phyloP scores from a whole-genome alignment of 2,329 filamentous ascomycete genomes.

The Magnaporthiopsis rhizophila region DNA sequence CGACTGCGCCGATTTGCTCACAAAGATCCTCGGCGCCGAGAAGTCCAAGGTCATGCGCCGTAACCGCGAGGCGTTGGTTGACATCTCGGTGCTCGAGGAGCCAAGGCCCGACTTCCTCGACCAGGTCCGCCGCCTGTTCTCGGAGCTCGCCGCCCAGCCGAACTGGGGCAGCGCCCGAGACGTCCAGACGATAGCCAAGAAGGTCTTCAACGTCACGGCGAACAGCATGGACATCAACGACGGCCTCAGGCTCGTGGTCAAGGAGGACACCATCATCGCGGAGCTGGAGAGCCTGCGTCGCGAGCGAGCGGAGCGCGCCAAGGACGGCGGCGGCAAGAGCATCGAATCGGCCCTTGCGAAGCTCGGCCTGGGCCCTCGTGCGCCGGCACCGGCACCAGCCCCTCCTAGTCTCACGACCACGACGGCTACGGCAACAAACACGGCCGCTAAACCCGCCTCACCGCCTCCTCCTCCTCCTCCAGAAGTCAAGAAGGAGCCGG shows the following conservation, averaged over 20 bases:
- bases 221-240: slow-evolving; percentile 19
- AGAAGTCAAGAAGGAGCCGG: background rate
- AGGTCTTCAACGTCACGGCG: slow-evolving; percentile 35
- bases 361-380: background rate
- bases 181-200: slow-evolving; percentile 44
- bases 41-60: slow-evolving; percentile 13
- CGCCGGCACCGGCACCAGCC: background rate
- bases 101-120: slow-evolving; percentile 12
- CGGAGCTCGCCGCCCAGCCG: slow-evolving; percentile 29
- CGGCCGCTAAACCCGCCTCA: background rate
- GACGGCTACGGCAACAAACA: background rate
- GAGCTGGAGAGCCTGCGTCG: slow-evolving; percentile 3
- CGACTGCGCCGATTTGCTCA: slow-evolving; percentile 38
- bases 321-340: background rate
- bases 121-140: slow-evolving; percentile 27
- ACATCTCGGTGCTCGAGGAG: slow-evolving; percentile 18
- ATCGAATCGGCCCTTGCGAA: background rate
- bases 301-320: slow-evolving; percentile 4
- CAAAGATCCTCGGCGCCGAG: slow-evolving; percentile 19
- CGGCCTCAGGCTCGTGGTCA: slow-evolving; percentile 8
- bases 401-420: background rate
- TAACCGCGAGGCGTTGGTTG: slow-evolving; percentile 13
- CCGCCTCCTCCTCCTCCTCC: background rate
- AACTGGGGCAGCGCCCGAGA: slow-evolving; percentile 60
- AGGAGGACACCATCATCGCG: background rate